A percentile compares a stretch with the other conserved stretches of the same genome.
These are phyloP conservation scores for Sesbania bispinosa DNA, from an alignment of 306 rosid genomes.

Conservation along the genomic window DNA sequence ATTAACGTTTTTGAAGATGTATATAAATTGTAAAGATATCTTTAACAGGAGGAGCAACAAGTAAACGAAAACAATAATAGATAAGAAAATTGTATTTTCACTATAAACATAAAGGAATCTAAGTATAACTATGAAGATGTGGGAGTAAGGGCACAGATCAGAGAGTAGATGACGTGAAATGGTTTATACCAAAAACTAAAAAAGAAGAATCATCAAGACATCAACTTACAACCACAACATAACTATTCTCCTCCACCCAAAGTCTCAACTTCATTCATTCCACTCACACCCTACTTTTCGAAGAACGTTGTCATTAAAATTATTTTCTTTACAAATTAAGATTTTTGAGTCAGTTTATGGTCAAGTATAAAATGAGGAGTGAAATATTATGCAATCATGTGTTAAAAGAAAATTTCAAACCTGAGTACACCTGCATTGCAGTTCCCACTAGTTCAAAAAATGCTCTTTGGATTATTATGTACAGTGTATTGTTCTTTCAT, in stretches of 20 bases:
- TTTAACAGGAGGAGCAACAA: background rate
- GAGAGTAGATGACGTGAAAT: background rate
- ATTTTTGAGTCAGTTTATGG: background rate
- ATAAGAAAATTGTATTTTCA: background rate
- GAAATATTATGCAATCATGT: background rate
- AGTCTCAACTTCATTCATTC: background rate
- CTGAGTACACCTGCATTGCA: background rate
- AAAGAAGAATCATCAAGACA: background rate
- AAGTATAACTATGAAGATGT: background rate
- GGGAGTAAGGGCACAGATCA: background rate
- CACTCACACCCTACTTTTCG: background rate
- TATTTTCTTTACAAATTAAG: background rate
- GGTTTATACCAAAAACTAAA: background rate
- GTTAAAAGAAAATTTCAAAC: background rate
- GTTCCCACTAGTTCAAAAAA: background rate
- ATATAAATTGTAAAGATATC: background rate
- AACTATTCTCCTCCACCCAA: background rate
- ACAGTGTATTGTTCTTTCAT: background rate
- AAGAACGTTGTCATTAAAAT: background rate
- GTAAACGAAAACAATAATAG: background rate
- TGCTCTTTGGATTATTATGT: background rate
- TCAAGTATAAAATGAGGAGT: background rate
- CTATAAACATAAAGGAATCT: slow-evolving; percentile 1
- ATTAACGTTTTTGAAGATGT: background rate
- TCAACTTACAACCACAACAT: background rate